Evolutionary conservation across 257 asterid species (phyloP), one percentile per base, ranked within the genome.

Genomic region (Scutellaria barbata): DNA sequence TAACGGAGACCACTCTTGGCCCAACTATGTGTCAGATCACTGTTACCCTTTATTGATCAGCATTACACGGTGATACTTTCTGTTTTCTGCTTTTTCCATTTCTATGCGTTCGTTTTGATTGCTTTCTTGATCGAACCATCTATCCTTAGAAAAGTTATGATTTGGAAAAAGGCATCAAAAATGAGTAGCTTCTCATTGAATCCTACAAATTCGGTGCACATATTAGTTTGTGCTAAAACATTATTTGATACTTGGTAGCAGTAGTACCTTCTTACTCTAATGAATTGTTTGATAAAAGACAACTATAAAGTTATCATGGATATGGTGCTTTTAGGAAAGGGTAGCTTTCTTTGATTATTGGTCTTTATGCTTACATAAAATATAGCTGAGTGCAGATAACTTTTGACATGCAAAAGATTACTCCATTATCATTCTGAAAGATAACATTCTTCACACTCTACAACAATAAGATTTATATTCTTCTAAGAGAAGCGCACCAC

Each of bases 21-120:
- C 96, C 64, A 91, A 85, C 85, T 94, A 94, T 54, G 98, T 91
- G 71, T 63, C 82, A 39, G 90, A 89, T 73, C 97, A 94, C 79
- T 89, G 98, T 77, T 94, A 94, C 84, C 96, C 97, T 66, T 84
- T 91, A 63, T 68, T 94, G 83, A 43, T 91, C 81, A 79, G 77
- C 69, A 86, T 93, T 58, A 82, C 85, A 17, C 66, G 76, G 59
- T 87, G 70, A 84, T 40, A 78, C 66, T 50, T 79, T 76, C 22
- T 58, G 13, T 43, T 39, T 62, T 63, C 41, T 65, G 48, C 52
- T 17, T 18, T 16, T 51, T 18, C 35, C 35, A 30, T 30, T 30
- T 30, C 4, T 30, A 4, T 30, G 35, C 35, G 2, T 30, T 30
- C 4, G 17, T 59, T 45, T 56, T 45, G 59, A 53, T 56, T 46